phyloP scores from a whole-genome alignment of 345 rosid genomes.

The Citropsis articulata region DNA sequence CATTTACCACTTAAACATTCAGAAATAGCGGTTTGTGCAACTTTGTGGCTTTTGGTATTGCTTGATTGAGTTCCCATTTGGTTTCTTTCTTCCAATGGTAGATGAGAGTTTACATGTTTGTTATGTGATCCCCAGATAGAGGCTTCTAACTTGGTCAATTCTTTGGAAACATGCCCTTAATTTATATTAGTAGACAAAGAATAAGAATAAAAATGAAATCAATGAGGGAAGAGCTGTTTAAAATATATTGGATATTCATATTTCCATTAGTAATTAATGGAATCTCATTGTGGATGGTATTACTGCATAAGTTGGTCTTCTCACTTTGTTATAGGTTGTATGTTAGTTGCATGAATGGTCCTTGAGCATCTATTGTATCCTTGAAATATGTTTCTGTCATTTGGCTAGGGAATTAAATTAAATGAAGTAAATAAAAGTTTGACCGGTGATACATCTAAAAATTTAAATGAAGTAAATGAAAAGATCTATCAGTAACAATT shows the following conservation, averaged over 20 bases:
- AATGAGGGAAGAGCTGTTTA: not conserved
- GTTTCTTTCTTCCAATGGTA: not conserved
- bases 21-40: not conserved
- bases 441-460: not conserved
- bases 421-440: not conserved
- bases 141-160: not conserved
- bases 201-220: not conserved
- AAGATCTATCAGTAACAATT: not conserved
- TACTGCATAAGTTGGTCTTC: not conserved
- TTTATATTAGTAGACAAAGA: not conserved
- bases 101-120: not conserved
- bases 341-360: not conserved
- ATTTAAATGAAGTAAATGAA: not conserved
- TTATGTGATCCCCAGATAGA: not conserved
- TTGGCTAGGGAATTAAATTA: not conserved
- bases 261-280: not conserved
- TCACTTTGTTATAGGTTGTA: not conserved
- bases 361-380: not conserved
- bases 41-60: not conserved
- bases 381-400: not conserved
- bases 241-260: not conserved
- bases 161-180: not conserved
- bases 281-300: not conserved
- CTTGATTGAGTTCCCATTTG: not conserved
- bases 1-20: conserved; percentile 6